Evolutionary conservation across 139 green algal genomes (phyloP), one percentile per base, ranked within the genome.

Genomic region (Penium margaritaceum): DNA sequence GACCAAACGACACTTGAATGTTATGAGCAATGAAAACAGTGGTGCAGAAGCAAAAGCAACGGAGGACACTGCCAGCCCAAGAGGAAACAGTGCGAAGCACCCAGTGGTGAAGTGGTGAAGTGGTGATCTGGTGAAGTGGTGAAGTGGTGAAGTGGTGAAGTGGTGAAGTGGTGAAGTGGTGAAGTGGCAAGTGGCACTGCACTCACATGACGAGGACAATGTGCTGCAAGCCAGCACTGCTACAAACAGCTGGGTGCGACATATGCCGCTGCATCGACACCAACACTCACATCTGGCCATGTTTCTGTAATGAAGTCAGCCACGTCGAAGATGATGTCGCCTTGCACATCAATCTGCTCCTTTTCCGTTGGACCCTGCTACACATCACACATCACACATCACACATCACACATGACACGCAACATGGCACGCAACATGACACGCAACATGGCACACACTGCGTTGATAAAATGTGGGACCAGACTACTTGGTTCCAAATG

Each of bases 281-380:
- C 5, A n/a, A n/a, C n/a, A n/a, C 63, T 34, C 55, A 82, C 75
- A 17, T 72, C 38, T 19, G 75, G 51, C 46, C 47, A 86, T 62
- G 71, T 86, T 32, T 81, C 27, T 54, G 76, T 61, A n/a, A 87
- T 78, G 58, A 87, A 63, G 34, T 84, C 83, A 34, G 43, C 53
- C 29, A 85, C 51, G 24, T 85, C 81, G 29, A 78, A 64, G 21
- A 71, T n/a, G 43, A 78, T 80, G 71, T 87, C 81, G 7, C 77
- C 89, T 81, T 95, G 89, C 61, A 95, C 88, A 63, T 99, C 94
- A 33, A 99, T 95, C 79, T 97, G 89, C 75, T 98, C 92, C 76
- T 82, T 82, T 17, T 72, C 75, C 38, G 75, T 82, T 5, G 75
- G 51, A 39, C 54, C 75, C 66, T 78, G 71, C 19, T n/a, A n/a